Conservation (phyloP, 2,329 filamentous ascomycete species). For the Exophiala oligosperma region DNA sequence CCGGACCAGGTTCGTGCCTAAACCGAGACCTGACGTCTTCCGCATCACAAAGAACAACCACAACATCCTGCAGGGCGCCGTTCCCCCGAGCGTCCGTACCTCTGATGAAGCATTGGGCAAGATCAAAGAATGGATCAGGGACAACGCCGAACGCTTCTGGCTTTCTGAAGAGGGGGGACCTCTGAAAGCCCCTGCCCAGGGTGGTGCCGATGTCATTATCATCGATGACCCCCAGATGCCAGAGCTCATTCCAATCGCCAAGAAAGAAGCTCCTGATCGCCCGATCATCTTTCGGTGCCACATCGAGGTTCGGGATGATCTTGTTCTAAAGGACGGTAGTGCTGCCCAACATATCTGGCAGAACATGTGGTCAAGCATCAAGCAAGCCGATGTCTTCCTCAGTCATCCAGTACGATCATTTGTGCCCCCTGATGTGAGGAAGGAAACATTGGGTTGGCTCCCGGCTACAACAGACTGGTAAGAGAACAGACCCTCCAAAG, state of each 20-base stretch:
- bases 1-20: conserved; percentile 64
- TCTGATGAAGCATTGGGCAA: conserved; percentile 59
- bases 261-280: conserved; percentile 67
- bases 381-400: conserved; percentile 74
- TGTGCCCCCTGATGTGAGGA: conserved; percentile 67
- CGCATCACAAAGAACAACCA: conserved; percentile 84
- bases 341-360: conserved; percentile 74
- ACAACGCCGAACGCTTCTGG: conserved; percentile 77
- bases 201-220: conserved; percentile 74
- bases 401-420: conserved; percentile 77
- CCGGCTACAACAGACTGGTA: conserved; percentile 80
- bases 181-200: conserved; percentile 62
- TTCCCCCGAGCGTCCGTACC: conserved; percentile 64
- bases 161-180: conserved; percentile 63
- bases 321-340: conserved; percentile 62
- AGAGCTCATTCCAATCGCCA: conserved; percentile 72
- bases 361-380: conserved; percentile 71
- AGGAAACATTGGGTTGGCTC: conserved; percentile 69
- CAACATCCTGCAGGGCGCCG: conserved; percentile 83
- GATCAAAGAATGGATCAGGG: conserved; percentile 70
- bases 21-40: conserved; percentile 76
- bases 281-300: conserved; percentile 80
- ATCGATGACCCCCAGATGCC: conserved; percentile 88
- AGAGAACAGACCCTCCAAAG: conserved; percentile 22
- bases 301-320: conserved; percentile 77